These are phyloP conservation scores for Epichloe sp. DNA, from an alignment of 2,329 filamentous ascomycete species.

Conservation along the genomic window DNA sequence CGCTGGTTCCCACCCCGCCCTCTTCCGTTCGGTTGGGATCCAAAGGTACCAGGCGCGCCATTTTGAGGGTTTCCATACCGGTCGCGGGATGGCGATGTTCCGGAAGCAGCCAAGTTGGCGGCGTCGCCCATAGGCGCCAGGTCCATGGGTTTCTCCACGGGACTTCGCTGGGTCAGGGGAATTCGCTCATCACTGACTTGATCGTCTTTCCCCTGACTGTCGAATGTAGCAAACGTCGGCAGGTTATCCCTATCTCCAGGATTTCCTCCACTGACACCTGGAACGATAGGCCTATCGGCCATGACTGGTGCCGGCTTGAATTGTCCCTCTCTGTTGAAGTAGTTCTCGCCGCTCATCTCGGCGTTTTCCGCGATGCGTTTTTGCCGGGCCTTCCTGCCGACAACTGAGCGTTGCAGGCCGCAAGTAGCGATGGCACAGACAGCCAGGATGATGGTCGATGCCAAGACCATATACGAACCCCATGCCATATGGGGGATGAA, in stretches of 20 bases:
- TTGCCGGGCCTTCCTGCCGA: constrained; percentile 86
- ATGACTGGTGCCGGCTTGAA: constrained; percentile 30
- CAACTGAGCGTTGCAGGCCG: constrained; percentile 84
- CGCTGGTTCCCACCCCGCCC: constrained; percentile 33
- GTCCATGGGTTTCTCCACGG: constrained; percentile 38
- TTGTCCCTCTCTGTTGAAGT: constrained; percentile 59
- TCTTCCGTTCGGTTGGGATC: constrained; percentile 38
- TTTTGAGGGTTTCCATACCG: constrained; percentile 50
- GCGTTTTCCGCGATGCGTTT: constrained; percentile 85
- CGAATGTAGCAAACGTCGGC: constrained; percentile 50
- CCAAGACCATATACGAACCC: constrained; percentile 89
- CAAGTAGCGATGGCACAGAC: constrained; percentile 77
- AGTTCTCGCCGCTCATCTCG: constrained; percentile 93
- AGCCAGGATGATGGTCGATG: constrained; percentile 73
- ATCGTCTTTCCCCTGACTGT: constrained; percentile 51
- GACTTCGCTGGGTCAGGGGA: constrained; percentile 57
- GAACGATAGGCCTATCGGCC: constrained; percentile 43
- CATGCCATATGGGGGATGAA: constrained; percentile 90
- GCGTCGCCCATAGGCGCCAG: constrained; percentile 22
- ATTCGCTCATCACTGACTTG: constrained; percentile 55
- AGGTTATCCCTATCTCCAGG: constrained; percentile 33
- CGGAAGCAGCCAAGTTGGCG: constrained; percentile 20
- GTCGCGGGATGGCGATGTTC: constrained; percentile 37
- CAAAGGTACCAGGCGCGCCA: constrained; percentile 31
- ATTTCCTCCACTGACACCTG: constrained; percentile 42